A percentile compares a stretch with the other conserved stretches of the same genome.
Evolutionary conservation across 345 rosid species (phyloP).

Genomic region (Boechera retrofracta): DNA sequence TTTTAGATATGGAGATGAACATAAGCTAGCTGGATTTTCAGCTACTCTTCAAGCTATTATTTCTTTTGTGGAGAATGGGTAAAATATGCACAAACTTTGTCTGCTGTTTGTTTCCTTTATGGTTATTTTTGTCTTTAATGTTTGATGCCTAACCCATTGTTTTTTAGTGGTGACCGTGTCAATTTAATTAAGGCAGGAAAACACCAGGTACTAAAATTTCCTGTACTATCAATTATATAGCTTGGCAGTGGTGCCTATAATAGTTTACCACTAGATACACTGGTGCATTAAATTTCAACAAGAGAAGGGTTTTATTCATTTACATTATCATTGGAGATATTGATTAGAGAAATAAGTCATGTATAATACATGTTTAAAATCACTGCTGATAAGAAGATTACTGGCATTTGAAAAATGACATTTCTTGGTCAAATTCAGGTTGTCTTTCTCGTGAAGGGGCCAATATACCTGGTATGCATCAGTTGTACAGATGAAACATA

Average conservation of each 20-base stretch:
- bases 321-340: constrained; percentile 12
- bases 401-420: background rate
- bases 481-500: constrained; percentile 96
- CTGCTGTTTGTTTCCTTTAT: constrained; percentile 18
- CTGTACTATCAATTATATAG: background rate
- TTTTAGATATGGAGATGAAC: constrained; percentile 94
- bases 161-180: constrained; percentile 76
- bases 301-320: constrained; percentile 1
- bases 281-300: background rate
- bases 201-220: constrained; percentile 69
- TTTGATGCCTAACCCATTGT: constrained; percentile 38
- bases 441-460: constrained; percentile 96
- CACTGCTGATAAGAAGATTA: background rate
- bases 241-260: constrained; percentile 9
- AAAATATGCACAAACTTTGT: constrained; percentile 39
- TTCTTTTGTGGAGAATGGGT: constrained; percentile 98
- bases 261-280: background rate
- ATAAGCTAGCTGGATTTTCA: constrained; percentile 98
- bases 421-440: constrained; percentile 59
- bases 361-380: constrained; percentile 2
- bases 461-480: constrained; percentile 96
- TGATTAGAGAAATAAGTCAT: background rate
- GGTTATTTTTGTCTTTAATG: background rate
- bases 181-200: constrained; percentile 87
- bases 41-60: constrained; percentile 99